Conservation (phyloP, 2,329 filamentous ascomycete genomes). For the Zarea fungicola region DNA sequence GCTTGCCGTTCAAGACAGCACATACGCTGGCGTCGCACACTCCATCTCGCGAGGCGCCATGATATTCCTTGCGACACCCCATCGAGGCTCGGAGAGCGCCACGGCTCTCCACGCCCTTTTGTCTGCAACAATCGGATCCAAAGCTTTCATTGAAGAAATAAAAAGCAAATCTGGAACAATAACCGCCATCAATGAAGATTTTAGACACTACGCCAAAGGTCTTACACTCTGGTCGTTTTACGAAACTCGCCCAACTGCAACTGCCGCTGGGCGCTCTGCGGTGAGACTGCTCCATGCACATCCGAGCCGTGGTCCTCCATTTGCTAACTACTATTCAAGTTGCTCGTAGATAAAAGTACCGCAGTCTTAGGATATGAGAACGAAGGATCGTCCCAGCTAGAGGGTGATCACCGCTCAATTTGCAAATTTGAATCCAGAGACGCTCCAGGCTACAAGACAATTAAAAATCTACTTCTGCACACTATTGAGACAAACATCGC, state of each 20-base stretch:
- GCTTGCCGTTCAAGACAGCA: background rate
- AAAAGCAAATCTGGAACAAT: background rate
- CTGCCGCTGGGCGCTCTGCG: background rate
- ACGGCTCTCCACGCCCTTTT: background rate
- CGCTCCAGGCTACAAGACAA: background rate
- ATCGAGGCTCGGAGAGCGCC: background rate
- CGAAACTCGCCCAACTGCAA: background rate
- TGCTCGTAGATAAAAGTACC: background rate
- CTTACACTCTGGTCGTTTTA: conserved; percentile 4
- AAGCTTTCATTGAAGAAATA: background rate
- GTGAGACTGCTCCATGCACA: background rate
- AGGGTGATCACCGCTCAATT: background rate
- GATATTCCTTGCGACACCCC: conserved; percentile 1
- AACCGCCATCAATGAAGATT: conserved; percentile 2
- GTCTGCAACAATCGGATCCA: background rate
- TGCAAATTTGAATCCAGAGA: background rate
- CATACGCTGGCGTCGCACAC: background rate
- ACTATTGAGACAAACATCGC: background rate
- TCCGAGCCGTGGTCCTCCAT: background rate
- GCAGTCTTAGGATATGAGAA: background rate
- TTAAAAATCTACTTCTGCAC: background rate
- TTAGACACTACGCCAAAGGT: background rate
- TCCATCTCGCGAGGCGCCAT: background rate
- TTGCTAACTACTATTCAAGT: background rate
- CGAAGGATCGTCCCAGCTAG: background rate